These are phyloP conservation scores for Pseudofabraea citricarpa DNA, from an alignment of 2,329 filamentous ascomycete genomes.

Conservation along the genomic window DNA sequence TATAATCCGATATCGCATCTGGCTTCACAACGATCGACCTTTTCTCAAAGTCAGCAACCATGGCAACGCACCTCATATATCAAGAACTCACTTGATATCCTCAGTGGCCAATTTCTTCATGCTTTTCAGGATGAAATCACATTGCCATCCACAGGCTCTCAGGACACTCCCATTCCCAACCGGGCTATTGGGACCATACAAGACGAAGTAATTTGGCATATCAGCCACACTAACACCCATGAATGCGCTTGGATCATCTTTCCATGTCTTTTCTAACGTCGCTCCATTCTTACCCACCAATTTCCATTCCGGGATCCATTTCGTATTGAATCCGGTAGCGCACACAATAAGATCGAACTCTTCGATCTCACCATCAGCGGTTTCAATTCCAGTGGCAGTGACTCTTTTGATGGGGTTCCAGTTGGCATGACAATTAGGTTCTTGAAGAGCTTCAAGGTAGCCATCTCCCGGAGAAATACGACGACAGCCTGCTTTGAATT, in stretches of 20 bases:
- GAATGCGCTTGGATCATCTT: slow-evolving; percentile 21
- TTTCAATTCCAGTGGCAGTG: slow-evolving; percentile 27
- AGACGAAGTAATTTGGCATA: slow-evolving; percentile 7
- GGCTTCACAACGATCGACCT: slow-evolving; percentile 29
- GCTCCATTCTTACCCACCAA: slow-evolving; percentile 17
- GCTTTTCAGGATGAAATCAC: slow-evolving; percentile 29
- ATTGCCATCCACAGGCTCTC: slow-evolving; percentile 25
- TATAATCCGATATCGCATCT: slow-evolving; percentile 42
- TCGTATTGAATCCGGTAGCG: slow-evolving; percentile 25
- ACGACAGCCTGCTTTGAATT: slow-evolving; percentile 25
- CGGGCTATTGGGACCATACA: slow-evolving; percentile 6
- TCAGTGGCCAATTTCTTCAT: slow-evolving; percentile 27
- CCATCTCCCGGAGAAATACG: slow-evolving; percentile 90
- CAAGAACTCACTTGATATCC: slow-evolving; percentile 28
- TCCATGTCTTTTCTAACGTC: slow-evolving; percentile 14
- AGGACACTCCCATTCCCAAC: slow-evolving; percentile 11
- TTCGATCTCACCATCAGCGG: slow-evolving; percentile 16
- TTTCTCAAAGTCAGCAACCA: neutral
- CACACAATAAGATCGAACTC: slow-evolving; percentile 32
- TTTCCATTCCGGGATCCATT: slow-evolving; percentile 18
- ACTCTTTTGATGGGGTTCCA: slow-evolving; percentile 41
- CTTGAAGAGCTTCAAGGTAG: slow-evolving; percentile 29
- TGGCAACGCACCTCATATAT: slow-evolving; percentile 2
- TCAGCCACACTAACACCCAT: slow-evolving; percentile 19
- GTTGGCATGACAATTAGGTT: slow-evolving; percentile 12